These are phyloP conservation scores for Sclerotinia minor DNA, from an alignment of 2,329 filamentous ascomycete species.

Conservation along the genomic window DNA sequence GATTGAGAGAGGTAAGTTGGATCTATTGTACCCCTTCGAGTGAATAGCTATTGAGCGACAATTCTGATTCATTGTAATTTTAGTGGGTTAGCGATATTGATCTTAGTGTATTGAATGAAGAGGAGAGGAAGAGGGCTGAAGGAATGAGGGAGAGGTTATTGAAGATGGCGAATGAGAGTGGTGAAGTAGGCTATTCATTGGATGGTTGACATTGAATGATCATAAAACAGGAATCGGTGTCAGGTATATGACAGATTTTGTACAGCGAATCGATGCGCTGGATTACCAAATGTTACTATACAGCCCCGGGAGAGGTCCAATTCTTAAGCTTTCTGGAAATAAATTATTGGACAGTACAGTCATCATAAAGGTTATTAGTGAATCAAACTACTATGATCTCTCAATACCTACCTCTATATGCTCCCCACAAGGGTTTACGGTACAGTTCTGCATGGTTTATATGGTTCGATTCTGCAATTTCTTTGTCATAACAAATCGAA, in stretches of 20 bases:
- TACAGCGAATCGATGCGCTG: background rate
- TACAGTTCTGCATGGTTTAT: background rate
- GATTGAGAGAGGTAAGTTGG: constrained; percentile 52
- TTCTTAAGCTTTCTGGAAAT: background rate
- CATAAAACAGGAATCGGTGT: background rate
- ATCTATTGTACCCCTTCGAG: background rate
- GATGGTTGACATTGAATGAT: constrained; percentile 46
- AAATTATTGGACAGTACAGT: background rate
- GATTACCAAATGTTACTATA: too few relatives aligned
- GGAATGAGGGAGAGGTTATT: constrained; percentile 65
- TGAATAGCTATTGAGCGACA: background rate
- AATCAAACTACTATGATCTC: background rate
- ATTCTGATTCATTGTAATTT: background rate
- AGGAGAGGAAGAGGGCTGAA: constrained; percentile 53
- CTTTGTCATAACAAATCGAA: background rate
- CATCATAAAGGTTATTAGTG: background rate
- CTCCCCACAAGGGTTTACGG: too few relatives aligned
- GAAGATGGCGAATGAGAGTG: constrained; percentile 59
- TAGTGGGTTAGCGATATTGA: constrained; percentile 61
- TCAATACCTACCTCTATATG: accelerated
- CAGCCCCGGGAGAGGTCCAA: background rate
- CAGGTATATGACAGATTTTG: too few relatives aligned
- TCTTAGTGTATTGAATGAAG: constrained; percentile 49
- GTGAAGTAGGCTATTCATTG: constrained; percentile 64
- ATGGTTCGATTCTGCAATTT: background rate